Base-by-base conservation (phyloP, 495 filamentous ascomycete genomes). In the Aspergillus steynii region DNA sequence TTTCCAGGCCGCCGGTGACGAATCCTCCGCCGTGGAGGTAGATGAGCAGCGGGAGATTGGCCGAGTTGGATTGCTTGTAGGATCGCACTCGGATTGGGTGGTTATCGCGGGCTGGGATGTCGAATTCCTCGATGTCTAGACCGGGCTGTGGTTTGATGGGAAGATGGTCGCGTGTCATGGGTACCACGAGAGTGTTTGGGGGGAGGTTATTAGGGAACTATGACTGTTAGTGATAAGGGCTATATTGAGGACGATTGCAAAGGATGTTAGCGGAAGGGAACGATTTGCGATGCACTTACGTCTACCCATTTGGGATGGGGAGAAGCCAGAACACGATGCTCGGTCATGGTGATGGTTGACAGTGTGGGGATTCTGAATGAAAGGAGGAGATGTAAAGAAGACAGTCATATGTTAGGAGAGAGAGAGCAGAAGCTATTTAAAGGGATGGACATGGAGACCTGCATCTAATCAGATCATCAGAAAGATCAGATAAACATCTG, bases 11-110 rank as follows among this genome's bases (percentile, higher is more conserved):
- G 1, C 77, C 75, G 3, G 69, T 63, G 1, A 72, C 70, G 54
- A 71, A 80, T 1, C 75, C 74, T 1, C 77, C 78, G n/a, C 76
- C 77, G 53, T 80, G 76, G 25, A 74, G 69, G 57, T 74, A 77
- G 12, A 78, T 66, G 1, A 78, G 59, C 0, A 73, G 70, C 1
- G 67, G 67, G 0, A 64, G 51, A 12, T 49, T 46, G 3, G n/a
- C 53, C 29, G 26, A 29, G 28, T 32, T 20, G 9, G 48, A 54
- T 50, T 61, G 60, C 15, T 56, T 56, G 26, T 68, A 68, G 31
- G 51, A 54, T 4, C 61, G 54, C 12, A 68, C 56, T 2, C 56
- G 50, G 29, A 68, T 65, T 1, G 37, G 56, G 27, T 64, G 45
- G 9, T 53, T 56, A 46, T 68, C 62, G 29, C 62, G 61, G 27